Evolutionary conservation across 495 filamentous ascomycete genomes (phyloP).

Genomic region (Neurospora sp.): DNA sequence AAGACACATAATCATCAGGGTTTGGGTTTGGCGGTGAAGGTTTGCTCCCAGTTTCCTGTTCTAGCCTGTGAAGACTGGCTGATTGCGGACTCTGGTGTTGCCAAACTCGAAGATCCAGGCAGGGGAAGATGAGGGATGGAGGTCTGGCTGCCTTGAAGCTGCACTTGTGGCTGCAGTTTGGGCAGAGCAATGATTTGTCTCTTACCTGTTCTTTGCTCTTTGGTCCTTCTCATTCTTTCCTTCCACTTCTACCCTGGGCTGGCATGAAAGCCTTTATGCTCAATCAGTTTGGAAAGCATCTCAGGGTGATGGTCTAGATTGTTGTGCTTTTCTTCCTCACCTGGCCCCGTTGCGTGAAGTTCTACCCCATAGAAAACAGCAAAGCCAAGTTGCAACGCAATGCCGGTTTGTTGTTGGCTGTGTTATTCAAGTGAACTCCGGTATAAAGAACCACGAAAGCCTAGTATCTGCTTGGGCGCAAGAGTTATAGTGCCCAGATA

Average conservation of each 20-base stretch:
- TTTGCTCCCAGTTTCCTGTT: not conserved
- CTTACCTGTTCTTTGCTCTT: not conserved
- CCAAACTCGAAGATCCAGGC: not conserved
- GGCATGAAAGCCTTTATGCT: not conserved
- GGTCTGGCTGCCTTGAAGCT: not conserved
- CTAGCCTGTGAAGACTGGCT: not conserved
- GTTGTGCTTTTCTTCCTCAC: not conserved
- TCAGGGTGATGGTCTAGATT: not conserved
- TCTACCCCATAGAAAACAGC: not conserved
- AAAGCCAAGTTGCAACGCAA: not conserved
- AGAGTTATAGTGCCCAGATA: not conserved
- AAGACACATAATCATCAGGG: not conserved
- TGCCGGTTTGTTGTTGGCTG: not conserved
- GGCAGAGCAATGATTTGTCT: not conserved
- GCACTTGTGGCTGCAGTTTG: not conserved
- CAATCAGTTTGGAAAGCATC: not conserved
- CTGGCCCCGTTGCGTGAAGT: not conserved
- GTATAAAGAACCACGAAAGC: not conserved
- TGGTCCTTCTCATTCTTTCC: not conserved
- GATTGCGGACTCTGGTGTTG: not conserved
- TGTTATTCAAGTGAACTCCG: not conserved
- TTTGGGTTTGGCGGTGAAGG: not conserved
- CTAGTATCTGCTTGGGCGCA: not conserved
- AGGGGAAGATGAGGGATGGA: not conserved
- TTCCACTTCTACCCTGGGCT: not conserved